phyloP scores from a whole-genome alignment of 192 early-diverging fungal genomes.

The Piromyces finnis region DNA sequence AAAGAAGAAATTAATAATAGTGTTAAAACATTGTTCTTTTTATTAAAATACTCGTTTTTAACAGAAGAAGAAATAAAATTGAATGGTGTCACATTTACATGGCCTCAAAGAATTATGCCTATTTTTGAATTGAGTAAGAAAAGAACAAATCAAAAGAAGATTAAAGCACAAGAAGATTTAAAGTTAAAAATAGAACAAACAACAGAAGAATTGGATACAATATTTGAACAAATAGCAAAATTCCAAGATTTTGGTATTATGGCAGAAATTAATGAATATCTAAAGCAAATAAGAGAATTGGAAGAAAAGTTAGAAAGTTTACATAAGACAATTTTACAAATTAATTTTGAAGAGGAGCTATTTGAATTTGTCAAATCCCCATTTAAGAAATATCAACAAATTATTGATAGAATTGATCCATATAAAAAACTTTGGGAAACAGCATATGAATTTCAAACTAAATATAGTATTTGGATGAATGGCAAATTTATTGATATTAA shows the following conservation, averaged over 20 bases:
- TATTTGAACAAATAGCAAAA: conserved; percentile 28
- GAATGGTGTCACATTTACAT: background rate
- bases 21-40: background rate
- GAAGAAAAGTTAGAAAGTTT: conserved; percentile 25
- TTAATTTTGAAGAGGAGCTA: conserved; percentile 36
- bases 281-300: conserved; percentile 33
- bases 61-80: background rate
- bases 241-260: conserved; percentile 43
- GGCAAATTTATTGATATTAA: background rate
- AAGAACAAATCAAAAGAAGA: conserved; percentile 39
- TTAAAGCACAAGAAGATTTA: conserved; percentile 40
- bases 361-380: conserved; percentile 37
- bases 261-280: conserved; percentile 33
- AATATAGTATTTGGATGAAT: conserved; percentile 2
- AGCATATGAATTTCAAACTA: conserved; percentile 24
- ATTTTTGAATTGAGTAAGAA: conserved; percentile 44
- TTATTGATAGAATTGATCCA: conserved; percentile 27
- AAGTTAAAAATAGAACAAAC: conserved; percentile 31
- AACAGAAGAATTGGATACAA: conserved; percentile 31
- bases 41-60: background rate
- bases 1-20: background rate
- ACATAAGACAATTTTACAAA: conserved; percentile 14
- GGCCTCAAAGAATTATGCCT: conserved; percentile 9
- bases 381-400: conserved; percentile 27
- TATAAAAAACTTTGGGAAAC: conserved; percentile 45